A percentile compares a stretch with the other conserved stretches of the same genome.
phyloP scores from a whole-genome alignment of 192 early-diverging fungal species.

The Rhizophlyctis rosea region DNA sequence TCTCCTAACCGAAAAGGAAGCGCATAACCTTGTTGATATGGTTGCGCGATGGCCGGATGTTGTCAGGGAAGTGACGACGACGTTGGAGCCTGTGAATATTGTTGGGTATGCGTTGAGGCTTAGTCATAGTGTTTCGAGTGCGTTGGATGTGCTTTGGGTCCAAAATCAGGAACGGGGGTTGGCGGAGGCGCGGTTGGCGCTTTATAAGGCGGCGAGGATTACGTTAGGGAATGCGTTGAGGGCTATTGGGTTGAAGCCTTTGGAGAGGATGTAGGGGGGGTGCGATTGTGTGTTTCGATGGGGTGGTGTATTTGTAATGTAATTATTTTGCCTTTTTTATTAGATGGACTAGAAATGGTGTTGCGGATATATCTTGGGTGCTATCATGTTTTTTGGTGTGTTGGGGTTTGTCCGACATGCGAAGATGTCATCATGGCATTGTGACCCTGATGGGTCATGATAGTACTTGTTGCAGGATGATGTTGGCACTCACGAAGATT shows the following conservation, averaged over 20 bases:
- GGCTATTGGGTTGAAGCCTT: constrained; percentile 75
- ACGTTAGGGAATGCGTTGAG: constrained; percentile 84
- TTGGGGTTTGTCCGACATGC: too few relatives aligned
- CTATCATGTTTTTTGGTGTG: too few relatives aligned
- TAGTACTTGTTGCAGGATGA: too few relatives aligned
- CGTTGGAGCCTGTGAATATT: constrained; percentile 81
- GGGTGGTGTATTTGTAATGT: not conserved
- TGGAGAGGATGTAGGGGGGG: constrained; percentile 79
- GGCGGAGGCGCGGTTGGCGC: constrained; percentile 82
- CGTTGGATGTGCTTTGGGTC: constrained; percentile 76
- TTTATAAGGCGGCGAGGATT: constrained; percentile 79
- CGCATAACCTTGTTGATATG: constrained; percentile 68
- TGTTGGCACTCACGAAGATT: too few relatives aligned
- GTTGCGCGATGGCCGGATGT: constrained; percentile 85
- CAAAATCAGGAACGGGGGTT: constrained; percentile 65
- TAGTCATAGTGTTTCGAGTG: constrained; percentile 73
- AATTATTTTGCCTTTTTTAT: too few relatives aligned
- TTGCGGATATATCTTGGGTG: too few relatives aligned
- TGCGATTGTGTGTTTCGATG: not conserved
- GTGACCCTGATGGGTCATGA: too few relatives aligned
- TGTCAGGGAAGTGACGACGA: constrained; percentile 59
- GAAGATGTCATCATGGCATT: too few relatives aligned
- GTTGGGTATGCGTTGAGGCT: constrained; percentile 84
- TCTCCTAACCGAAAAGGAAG: constrained; percentile 67
- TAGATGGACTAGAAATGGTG: too few relatives aligned